phyloP scores from a whole-genome alignment of 345 rosid species.

The Heritiera littoralis region DNA sequence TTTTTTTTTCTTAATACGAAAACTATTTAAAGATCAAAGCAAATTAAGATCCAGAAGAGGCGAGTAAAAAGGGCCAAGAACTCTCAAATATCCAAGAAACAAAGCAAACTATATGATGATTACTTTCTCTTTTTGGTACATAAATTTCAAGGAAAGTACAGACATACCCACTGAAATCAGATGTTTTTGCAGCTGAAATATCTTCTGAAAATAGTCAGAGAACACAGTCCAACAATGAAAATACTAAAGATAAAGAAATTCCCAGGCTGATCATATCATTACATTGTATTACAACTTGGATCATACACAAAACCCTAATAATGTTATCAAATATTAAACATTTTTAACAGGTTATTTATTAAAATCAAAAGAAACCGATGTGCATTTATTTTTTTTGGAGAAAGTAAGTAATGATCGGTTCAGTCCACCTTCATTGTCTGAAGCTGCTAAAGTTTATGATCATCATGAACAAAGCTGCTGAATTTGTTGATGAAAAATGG shows the following conservation, averaged over 20 bases:
- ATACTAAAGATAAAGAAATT: not conserved
- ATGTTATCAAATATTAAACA: not conserved
- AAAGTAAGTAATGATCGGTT: not conserved
- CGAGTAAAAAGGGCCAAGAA: not conserved
- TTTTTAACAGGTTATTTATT: not conserved
- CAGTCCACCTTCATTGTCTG: conserved; percentile 14
- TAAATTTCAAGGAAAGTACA: conserved; percentile 30
- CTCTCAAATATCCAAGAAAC: conserved; percentile 16
- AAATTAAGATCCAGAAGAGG: not conserved
- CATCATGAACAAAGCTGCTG: not conserved
- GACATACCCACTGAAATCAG: conserved; percentile 37
- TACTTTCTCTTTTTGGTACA: conserved; percentile 15
- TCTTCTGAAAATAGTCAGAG: conserved; percentile 18
- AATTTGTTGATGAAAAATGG: not conserved
- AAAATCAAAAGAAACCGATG: not conserved
- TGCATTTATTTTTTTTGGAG: not conserved
- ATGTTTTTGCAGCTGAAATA: conserved; percentile 14
- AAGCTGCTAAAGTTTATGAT: not conserved
- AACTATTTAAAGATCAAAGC: conserved; percentile 13
- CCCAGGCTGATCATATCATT: not conserved
- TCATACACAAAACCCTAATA: conserved; percentile 9
- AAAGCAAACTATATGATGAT: conserved; percentile 15
- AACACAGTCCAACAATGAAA: conserved; percentile 20
- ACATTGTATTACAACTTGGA: conserved; percentile 14
- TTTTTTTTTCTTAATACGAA: not conserved